Conservation (phyloP, 495 filamentous ascomycete species). For the Penicillium steckii region DNA sequence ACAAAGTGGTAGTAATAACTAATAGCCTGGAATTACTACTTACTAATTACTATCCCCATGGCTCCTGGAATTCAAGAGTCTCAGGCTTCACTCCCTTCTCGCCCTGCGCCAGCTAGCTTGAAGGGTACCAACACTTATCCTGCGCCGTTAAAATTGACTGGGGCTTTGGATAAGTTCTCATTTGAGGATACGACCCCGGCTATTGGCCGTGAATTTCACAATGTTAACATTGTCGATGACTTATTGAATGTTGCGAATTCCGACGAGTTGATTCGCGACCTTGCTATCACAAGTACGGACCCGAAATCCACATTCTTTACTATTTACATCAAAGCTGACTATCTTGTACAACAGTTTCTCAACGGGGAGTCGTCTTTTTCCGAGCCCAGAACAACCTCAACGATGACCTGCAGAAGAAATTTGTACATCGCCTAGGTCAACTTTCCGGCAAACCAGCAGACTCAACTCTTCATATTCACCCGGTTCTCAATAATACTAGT, state of each 20-base stretch:
- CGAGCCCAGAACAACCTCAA: conserved; percentile 60
- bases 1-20: too few relatives aligned
- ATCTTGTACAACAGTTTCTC: conserved; percentile 51
- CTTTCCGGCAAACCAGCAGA: conserved; percentile 58
- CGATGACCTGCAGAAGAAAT: conserved; percentile 61
- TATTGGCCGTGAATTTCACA: conserved; percentile 23
- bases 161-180: conserved; percentile 52
- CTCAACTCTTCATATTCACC: conserved; percentile 66
- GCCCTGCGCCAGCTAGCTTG: conserved; percentile 2
- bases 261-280: conserved; percentile 20
- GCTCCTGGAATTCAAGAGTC: conserved; percentile 6
- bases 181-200: conserved; percentile 24
- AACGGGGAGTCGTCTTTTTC: conserved; percentile 74
- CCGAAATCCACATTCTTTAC: background rate
- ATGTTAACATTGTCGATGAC: conserved; percentile 22
- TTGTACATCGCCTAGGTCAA: conserved; percentile 58
- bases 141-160: conserved; percentile 39
- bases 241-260: conserved; percentile 18
- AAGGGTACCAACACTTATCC: conserved; percentile 8
- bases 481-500: conserved; percentile 41
- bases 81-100: conserved; percentile 12
- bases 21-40: background rate
- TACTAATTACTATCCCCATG: conserved; percentile 5
- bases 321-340: background rate
- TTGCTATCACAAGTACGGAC: conserved; percentile 21